These are phyloP conservation scores for Climacium dendroides DNA, from an alignment of 225 moss, liverwort and hornwort species.

Conservation along the genomic window DNA sequence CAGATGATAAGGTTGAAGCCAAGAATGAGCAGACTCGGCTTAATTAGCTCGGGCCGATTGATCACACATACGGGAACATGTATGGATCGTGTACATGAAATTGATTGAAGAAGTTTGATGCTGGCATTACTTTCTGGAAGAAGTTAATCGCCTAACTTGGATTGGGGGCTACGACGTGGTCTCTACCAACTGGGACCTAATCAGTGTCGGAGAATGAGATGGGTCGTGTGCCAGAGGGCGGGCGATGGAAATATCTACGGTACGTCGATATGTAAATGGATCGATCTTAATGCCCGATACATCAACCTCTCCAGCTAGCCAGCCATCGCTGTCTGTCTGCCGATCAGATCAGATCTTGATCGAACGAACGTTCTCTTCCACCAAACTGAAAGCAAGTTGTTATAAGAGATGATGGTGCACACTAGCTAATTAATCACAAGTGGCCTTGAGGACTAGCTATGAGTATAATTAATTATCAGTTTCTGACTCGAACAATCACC, in stretches of 20 bases:
- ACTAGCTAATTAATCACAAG: background rate
- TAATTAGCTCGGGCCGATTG: background rate
- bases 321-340: background rate
- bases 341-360: slow-evolving; percentile 1
- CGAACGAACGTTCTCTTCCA: slow-evolving; percentile 2
- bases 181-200: background rate
- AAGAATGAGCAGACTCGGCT: background rate
- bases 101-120: background rate
- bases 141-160: background rate
- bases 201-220: slow-evolving; percentile 8
- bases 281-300: background rate
- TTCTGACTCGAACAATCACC: slow-evolving; percentile 9
- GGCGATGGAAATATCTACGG: background rate
- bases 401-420: background rate
- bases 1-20: background rate
- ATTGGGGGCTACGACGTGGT: background rate
- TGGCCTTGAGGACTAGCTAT: background rate
- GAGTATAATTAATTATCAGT: background rate
- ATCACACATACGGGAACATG: background rate
- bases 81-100: background rate
- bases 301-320: background rate
- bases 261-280: background rate
- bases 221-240: background rate
- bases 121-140: background rate
- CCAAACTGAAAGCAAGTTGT: background rate